Evolutionary conservation across 371 early-diverging fungal species (phyloP), one percentile per base, ranked within the genome.

Genomic region (Lichtheimia corymbifera): DNA sequence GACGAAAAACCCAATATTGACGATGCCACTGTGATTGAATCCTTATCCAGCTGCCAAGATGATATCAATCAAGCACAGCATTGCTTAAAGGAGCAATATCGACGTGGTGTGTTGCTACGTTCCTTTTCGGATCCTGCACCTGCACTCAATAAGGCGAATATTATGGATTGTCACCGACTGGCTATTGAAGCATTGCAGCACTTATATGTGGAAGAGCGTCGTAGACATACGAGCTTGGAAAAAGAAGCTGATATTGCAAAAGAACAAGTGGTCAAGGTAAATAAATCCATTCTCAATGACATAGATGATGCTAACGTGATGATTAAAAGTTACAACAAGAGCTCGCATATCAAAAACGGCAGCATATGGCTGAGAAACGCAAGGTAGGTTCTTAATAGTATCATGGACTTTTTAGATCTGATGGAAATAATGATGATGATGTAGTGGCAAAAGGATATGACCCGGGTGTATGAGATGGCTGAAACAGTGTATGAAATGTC

Each of bases 171-270:
- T 9, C 59, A 58, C 25, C 59, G 59, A 5, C 45, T 58, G 15
- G 59, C 59, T 35, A 50, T 58, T 22, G 59, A 58, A 50, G 59
- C 59, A 3, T 42, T 58, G 13, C 59, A 58, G 17, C 40, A 58
- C 13, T 40, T 58, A 17, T 58, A 50, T 42, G 59, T 45, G 15
- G 50, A 58, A 35, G 59, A 58, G 43, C 50, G 51, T 50, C 59
- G 41, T 9, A n/a, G 59, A 35, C 27, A 50, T 17, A 43, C 12
- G 9, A 24, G 1, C 5, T 25, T 50, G 50, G 51, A 50, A 14
- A 35, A 58, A n/a, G 50, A 58, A 25, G 41, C 51, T 17, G 14
- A 50, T 14, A 7, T 4, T 12, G 57, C 57, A 2, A 56, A 56
- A 24, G 57, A 56, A 27, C n/a, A 56, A 45, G 43, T 56, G 4